Percentiles rank a stretch among this genome's conserved stretches.
Conservation (phyloP, 1,139 yeast genomes). For the Taphrina flavorubra region DNA sequence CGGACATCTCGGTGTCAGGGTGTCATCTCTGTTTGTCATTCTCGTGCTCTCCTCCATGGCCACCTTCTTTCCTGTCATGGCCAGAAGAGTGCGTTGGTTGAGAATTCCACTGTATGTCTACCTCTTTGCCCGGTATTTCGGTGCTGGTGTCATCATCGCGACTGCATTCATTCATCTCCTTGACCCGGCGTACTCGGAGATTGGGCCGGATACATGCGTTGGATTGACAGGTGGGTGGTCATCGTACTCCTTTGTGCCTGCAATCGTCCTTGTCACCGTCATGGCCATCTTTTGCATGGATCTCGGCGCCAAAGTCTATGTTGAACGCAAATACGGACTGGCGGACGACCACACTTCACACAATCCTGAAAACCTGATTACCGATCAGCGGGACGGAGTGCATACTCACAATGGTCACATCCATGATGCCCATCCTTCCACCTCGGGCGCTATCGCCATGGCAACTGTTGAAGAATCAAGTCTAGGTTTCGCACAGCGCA, state of each 20-base stretch:
- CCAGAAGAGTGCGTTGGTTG: constrained; percentile 42
- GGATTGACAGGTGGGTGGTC: constrained; percentile 44
- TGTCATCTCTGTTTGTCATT: constrained; percentile 74
- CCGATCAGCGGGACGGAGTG: constrained; percentile 26
- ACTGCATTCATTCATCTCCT: constrained; percentile 78
- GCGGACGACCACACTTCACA: constrained; percentile 30
- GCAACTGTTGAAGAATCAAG: background rate
- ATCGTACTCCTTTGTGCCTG: constrained; percentile 49
- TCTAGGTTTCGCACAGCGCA: background rate
- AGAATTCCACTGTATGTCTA: constrained; percentile 62
- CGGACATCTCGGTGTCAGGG: constrained; percentile 66
- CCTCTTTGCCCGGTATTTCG: constrained; percentile 73
- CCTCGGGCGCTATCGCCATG: constrained; percentile 4
- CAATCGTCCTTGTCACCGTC: constrained; percentile 60
- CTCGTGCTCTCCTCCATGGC: constrained; percentile 61
- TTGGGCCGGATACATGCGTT: constrained; percentile 48
- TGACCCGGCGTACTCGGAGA: constrained; percentile 46
- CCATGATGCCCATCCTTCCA: constrained; percentile 47
- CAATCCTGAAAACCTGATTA: constrained; percentile 33
- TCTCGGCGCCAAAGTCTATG: constrained; percentile 49
- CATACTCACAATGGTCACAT: constrained; percentile 39
- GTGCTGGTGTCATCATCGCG: constrained; percentile 82
- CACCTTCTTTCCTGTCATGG: constrained; percentile 47
- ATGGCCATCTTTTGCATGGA: constrained; percentile 52
- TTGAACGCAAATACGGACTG: constrained; percentile 43